phyloP scores from a whole-genome alignment of 805 yeast species.

The Maudiozyma bulderi region DNA sequence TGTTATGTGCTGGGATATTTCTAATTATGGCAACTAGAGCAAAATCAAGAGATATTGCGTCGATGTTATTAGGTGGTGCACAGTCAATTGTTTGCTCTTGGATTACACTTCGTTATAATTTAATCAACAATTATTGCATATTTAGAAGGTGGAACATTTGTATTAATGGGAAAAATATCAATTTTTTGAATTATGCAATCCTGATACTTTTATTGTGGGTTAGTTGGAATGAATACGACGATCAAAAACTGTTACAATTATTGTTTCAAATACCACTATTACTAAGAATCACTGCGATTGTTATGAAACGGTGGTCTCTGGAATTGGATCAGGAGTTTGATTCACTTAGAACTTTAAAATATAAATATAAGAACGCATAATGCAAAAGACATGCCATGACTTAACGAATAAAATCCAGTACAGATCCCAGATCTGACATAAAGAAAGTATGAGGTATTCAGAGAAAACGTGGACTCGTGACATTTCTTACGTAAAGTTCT shows the following conservation, averaged over 20 bases:
- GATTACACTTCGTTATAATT: constrained; percentile 19
- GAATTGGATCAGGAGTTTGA: constrained; percentile 18
- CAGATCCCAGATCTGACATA: too few species aligned
- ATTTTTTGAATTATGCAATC: constrained; percentile 15
- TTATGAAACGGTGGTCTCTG: constrained; percentile 15
- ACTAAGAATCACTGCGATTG: constrained; percentile 12
- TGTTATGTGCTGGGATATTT: constrained; percentile 19
- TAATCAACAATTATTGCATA: constrained; percentile 14
- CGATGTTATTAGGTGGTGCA: constrained; percentile 9
- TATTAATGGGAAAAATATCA: constrained; percentile 13
- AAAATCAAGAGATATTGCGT: constrained; percentile 2
- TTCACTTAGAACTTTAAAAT: constrained; percentile 19
- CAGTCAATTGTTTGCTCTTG: constrained; percentile 22
- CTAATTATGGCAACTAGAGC: constrained; percentile 15
- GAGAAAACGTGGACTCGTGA: too few species aligned
- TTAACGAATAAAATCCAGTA: too few species aligned
- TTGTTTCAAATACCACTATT: constrained; percentile 20
- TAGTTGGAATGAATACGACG: constrained; percentile 13
- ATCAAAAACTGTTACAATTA: constrained; percentile 4
- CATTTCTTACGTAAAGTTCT: too few species aligned
- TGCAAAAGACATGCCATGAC: background rate
- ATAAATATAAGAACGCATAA: constrained; percentile 26
- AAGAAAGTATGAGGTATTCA: too few species aligned
- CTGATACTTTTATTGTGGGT: constrained; percentile 22
- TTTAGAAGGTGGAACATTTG: constrained; percentile 9